A percentile compares a stretch with the other conserved stretches of the same genome.
phyloP scores from a whole-genome alignment of 495 filamentous ascomycete species.

The Oleoguttula mirabilis region DNA sequence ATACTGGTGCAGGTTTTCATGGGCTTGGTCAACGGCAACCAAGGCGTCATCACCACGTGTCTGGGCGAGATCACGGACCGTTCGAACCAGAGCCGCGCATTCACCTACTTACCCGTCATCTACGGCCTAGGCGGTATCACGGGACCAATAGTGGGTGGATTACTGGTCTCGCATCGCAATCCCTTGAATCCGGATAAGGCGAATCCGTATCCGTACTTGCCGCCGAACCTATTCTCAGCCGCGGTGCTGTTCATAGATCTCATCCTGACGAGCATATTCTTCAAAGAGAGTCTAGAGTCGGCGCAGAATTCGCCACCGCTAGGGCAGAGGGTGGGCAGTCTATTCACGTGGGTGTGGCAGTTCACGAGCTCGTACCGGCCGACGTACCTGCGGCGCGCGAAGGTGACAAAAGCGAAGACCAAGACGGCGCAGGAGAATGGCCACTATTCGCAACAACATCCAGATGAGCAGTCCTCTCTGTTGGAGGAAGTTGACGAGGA shows the following conservation, averaged over 20 bases:
- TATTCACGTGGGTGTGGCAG: constrained; percentile 65
- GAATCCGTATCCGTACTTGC: constrained; percentile 67
- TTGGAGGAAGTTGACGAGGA: constrained; percentile 6
- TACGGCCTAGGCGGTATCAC: constrained; percentile 91
- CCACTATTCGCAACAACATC: not conserved
- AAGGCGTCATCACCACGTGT: constrained; percentile 77
- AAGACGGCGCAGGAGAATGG: not conserved
- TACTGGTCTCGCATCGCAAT: constrained; percentile 52
- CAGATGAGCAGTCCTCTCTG: not conserved
- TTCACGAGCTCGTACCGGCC: constrained; percentile 51
- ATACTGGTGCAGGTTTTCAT: constrained; percentile 75
- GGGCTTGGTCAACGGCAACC: constrained; percentile 88
- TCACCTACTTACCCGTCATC: constrained; percentile 82
- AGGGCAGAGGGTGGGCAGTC: constrained; percentile 41
- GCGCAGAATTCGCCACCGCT: constrained; percentile 51
- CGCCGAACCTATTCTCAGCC: constrained; percentile 68
- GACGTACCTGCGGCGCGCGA: constrained; percentile 41
- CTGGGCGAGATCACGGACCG: constrained; percentile 91
- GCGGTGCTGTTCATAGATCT: constrained; percentile 61
- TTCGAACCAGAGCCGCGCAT: constrained; percentile 83
- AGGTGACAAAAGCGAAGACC: not conserved
- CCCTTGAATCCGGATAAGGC: constrained; percentile 39
- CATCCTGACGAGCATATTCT: constrained; percentile 56
- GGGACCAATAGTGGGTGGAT: constrained; percentile 77
- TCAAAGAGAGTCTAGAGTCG: constrained; percentile 81